Conservation (phyloP, 148 eudicot species). For the Pharnaceum exiguum region DNA sequence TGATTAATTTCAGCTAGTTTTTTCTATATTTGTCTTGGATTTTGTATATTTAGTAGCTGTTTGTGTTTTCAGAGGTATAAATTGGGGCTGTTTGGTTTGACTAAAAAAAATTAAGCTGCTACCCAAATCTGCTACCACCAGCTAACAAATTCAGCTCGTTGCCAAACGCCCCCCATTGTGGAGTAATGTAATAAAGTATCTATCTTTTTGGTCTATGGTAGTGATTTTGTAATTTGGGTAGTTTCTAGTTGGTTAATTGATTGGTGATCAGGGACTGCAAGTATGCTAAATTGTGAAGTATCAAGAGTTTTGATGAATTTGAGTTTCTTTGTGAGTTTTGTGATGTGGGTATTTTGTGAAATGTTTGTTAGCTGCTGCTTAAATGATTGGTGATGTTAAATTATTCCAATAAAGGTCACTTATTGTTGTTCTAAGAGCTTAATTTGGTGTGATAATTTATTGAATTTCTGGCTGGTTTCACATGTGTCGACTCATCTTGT, state of each 20-base stretch:
- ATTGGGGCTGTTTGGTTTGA: too few relatives aligned
- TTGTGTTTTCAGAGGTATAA: too few relatives aligned
- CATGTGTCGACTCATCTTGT: constrained; percentile 7
- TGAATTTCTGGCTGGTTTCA: neutral
- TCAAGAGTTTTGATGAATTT: neutral
- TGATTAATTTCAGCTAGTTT: too few relatives aligned
- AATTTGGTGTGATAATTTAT: neutral
- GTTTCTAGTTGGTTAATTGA: neutral
- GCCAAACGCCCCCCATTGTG: too few relatives aligned
- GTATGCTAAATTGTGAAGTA: neutral
- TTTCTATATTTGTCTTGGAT: too few relatives aligned
- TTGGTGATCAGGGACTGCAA: neutral
- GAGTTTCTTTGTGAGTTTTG: neutral
- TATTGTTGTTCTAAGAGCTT: too few relatives aligned
- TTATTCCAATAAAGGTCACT: too few relatives aligned
- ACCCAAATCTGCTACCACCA: too few relatives aligned
- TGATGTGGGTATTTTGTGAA: neutral
- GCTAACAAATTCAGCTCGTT: too few relatives aligned
- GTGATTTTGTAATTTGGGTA: neutral
- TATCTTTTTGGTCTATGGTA: neutral
- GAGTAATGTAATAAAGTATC: neutral
- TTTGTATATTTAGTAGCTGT: too few relatives aligned
- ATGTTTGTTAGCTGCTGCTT: neutral
- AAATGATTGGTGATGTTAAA: too few relatives aligned
- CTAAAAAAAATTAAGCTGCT: too few relatives aligned